Percentiles rank a stretch among this genome's conserved stretches.
phyloP scores from a whole-genome alignment of 305 asterid species.

The Fraxinus paxiana region DNA sequence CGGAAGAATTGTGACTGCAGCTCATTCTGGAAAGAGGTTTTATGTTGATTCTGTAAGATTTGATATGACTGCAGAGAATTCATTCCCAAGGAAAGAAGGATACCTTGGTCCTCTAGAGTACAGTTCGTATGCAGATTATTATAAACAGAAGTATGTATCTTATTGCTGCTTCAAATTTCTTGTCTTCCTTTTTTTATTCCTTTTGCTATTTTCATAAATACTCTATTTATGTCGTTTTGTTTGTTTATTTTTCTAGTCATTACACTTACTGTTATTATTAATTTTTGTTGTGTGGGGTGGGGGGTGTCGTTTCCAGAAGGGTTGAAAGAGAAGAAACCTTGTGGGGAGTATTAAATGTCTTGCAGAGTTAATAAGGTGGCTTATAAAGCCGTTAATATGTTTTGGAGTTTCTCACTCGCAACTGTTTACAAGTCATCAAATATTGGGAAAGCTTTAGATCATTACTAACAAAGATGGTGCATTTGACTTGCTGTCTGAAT shows the following conservation, averaged over 20 bases:
- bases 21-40: constrained; percentile 99
- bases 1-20: constrained; percentile 91
- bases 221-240: background rate
- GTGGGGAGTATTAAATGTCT: constrained; percentile 24
- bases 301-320: background rate
- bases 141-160: constrained; percentile 82
- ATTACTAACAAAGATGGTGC: constrained; percentile 38
- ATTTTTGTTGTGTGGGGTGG: background rate
- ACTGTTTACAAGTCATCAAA: constrained; percentile 26
- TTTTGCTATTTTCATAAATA: constrained; percentile 1
- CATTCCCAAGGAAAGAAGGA: constrained; percentile 98
- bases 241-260: background rate
- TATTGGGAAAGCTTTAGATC: constrained; percentile 26
- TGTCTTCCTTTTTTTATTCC: background rate
- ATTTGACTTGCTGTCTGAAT: constrained; percentile 34
- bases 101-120: constrained; percentile 98
- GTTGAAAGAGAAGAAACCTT: background rate
- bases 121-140: constrained; percentile 93
- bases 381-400: constrained; percentile 13
- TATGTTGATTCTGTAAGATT: constrained; percentile 85
- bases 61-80: constrained; percentile 95
- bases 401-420: constrained; percentile 12
- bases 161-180: constrained; percentile 16
- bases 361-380: constrained; percentile 20
- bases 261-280: background rate